Percentiles rank a stretch among this genome's conserved stretches.
These are phyloP conservation scores for Hymenoscyphus fraxineus DNA, from an alignment of 2,329 filamentous ascomycete genomes.

Conservation along the genomic window DNA sequence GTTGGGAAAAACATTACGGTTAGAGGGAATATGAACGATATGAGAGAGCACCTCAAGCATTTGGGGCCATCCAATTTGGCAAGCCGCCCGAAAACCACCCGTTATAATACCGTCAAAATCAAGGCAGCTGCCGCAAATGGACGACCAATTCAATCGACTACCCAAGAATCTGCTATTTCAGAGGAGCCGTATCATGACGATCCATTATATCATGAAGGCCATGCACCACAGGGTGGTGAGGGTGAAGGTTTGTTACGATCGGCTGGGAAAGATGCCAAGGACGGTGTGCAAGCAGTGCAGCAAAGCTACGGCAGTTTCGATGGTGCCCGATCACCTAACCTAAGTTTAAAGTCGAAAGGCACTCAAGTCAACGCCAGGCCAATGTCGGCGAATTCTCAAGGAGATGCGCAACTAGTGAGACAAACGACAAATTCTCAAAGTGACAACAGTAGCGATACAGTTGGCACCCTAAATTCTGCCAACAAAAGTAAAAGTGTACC, in stretches of 20 bases:
- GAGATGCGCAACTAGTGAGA: conserved; percentile 15
- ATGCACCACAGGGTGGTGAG: conserved; percentile 47
- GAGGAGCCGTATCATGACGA: conserved; percentile 38
- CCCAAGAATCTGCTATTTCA: conserved; percentile 35
- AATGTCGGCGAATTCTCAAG: conserved; percentile 1
- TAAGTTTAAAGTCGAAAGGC: conserved; percentile 7
- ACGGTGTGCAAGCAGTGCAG: conserved; percentile 60
- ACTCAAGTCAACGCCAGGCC: conserved; percentile 7
- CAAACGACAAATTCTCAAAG: conserved; percentile 21
- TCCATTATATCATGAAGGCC: conserved; percentile 35
- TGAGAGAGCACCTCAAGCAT: conserved; percentile 60
- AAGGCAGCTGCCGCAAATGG: conserved; percentile 44
- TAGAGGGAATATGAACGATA: conserved; percentile 58
- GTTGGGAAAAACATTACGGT: conserved; percentile 55
- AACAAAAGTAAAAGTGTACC: not conserved
- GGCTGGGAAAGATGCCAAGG: conserved; percentile 56
- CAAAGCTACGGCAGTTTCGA: conserved; percentile 50
- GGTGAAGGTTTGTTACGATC: conserved; percentile 51
- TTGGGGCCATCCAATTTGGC: conserved; percentile 66
- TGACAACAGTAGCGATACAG: conserved; percentile 30
- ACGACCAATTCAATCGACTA: conserved; percentile 29
- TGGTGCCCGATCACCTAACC: conserved; percentile 4
- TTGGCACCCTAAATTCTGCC: conserved; percentile 30
- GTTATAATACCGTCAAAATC: conserved; percentile 63
- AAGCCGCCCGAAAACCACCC: conserved; percentile 58